Base-by-base conservation (phyloP, 306 rosid genomes). In the Crotalaria pallida region DNA sequence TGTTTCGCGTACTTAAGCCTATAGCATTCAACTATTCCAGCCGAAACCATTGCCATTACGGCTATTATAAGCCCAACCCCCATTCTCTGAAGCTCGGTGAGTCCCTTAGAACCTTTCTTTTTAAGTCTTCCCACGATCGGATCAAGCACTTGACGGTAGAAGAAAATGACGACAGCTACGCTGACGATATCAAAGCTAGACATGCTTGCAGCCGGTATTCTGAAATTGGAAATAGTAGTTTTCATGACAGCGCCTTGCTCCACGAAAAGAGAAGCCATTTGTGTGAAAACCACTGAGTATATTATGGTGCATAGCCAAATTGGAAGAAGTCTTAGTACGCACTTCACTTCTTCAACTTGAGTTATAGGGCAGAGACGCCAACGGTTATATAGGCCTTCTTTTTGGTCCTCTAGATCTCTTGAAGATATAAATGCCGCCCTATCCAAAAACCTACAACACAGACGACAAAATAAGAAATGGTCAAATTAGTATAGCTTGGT, bases 301-400 rank as follows among this genome's bases (percentile, higher is more conserved):
- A 87, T 74, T 47, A 89, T 89, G 43, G 96, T 89, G 75, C 96
- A 87, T 24, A 87, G 83, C 96, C 96, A 89, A 38, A 89, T 75
- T 3, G 96, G 96, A 23, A 89, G 67, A 58, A 89, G 81, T 82
- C 86, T 89, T 58, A 87, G 50, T 15, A 89, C 69, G 43, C 96
- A 89, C 71, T 89, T 87, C 6, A 84, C 96, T 83, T 89, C 96
- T 72, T 89, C 96, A 15, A 89, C 96, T 79, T 89, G 96, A 58
- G 87, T 86, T 26, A 89, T 84, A 36, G 84, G 84, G 59, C 96
- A 86, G 0, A 89, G 77, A 53, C 79, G 82, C 96, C 96, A 89
- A 0, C 80, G 82, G 47, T 83, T 77, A 18, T 26, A 11, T 5
- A 10, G 0, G 13, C 69, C 77, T 41, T 38, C 36, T 13, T 65